Base-by-base conservation (phyloP, 352 stramenopile genomes). In the Blastocystis sp. region DNA sequence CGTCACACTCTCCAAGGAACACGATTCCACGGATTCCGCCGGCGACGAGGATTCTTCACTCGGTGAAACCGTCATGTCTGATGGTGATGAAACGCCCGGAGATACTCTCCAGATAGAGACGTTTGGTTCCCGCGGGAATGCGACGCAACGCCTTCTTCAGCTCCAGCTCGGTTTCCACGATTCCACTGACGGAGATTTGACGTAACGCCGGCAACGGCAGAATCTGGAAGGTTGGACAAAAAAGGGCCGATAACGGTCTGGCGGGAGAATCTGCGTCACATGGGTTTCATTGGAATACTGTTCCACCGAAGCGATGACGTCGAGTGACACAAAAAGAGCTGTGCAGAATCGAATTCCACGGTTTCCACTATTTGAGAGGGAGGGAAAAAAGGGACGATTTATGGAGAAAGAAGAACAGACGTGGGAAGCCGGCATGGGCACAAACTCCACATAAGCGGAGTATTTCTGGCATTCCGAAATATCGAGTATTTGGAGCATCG, bases 351-450 rank as follows among this genome's bases (percentile, higher is more conserved):
- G 63, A 56, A 48, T 53, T 36, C 36, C 32, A 14, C 7, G 0
- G 42, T 75, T 53, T 54, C 21, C 46, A 75, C 42, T 75, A 75
- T 53, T 63, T 24, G 63, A 75, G 16, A 59, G n/a, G 32, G 32
- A 32, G 9, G 1, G 1, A 27, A 14, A 42, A 46, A 14, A 46
- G 0, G 18, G 9, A 75, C 63, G 32, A 27, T 53, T 21, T 51
- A 75, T n/a, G 9, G 24, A 34, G 0, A 75, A 21, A 4, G 21
- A 53, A 16, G 36, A 48, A 44, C 69, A 81, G 21, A 64, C 44
- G 34, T 81, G 69, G 2, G 38, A 21, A n/a, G 27, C 9, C 16
- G 16, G 11, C 8, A 18, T 21, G 27, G 36, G 18, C 16, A 9
- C 27, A 42, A 32, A 81, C 24, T 46, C 18, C 21, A 34, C 32